phyloP scores from a whole-genome alignment of 2,329 filamentous ascomycete species.

The Fusarium drepaniforme region DNA sequence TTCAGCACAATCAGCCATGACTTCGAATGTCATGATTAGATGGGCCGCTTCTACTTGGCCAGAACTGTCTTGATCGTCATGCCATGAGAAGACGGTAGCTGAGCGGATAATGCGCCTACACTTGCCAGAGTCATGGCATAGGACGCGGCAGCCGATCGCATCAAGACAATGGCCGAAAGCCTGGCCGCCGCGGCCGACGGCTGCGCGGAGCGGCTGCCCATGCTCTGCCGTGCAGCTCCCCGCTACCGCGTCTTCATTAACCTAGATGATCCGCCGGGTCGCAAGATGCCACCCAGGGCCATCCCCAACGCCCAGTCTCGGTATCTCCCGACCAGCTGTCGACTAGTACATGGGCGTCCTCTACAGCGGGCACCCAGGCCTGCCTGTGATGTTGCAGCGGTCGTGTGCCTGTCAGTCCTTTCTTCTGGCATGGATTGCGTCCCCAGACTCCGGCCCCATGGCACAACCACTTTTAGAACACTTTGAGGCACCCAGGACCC shows the following conservation, averaged over 20 bases:
- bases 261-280: constrained; percentile 22
- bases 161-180: constrained; percentile 8
- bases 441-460: constrained; percentile 35
- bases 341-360: constrained; percentile 30
- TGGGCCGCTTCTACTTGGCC: background rate
- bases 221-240: constrained; percentile 11
- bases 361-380: constrained; percentile 25
- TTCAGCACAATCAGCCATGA: background rate
- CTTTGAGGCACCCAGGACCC: constrained; percentile 34
- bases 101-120: background rate
- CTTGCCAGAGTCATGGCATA: constrained; percentile 2
- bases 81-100: background rate
- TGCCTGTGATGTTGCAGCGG: constrained; percentile 29
- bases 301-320: constrained; percentile 34
- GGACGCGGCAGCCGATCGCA: constrained; percentile 17
- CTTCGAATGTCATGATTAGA: background rate
- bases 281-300: constrained; percentile 19
- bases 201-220: constrained; percentile 12
- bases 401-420: constrained; percentile 33
- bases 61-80: constrained; percentile 5
- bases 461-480: constrained; percentile 36
- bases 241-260: constrained; percentile 9
- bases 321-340: constrained; percentile 42
- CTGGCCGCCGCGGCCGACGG: constrained; percentile 4
- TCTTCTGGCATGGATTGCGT: constrained; percentile 32